Evolutionary conservation across 1,284 basidiomycete genomes (phyloP), one percentile per base, ranked within the genome.

Genomic region (Violaceomyces palustris): DNA sequence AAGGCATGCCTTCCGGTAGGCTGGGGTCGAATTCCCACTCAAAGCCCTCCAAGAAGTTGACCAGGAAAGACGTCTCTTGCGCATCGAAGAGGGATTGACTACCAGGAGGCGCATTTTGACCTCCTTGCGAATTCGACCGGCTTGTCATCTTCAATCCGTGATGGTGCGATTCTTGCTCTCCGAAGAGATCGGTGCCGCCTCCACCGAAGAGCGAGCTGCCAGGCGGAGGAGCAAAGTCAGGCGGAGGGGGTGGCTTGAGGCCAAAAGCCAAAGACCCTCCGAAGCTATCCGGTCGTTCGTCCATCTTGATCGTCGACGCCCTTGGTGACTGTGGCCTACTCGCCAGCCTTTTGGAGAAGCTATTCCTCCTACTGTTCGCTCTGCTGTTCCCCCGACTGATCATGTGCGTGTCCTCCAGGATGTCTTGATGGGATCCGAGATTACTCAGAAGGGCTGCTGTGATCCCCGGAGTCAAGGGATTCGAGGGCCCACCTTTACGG

Each of bases 1-100:
- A 61, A 1, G 66, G 66, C 61, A 69, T 55, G 11, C 61, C 58
- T 21, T 63, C 56, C 3, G 66, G 66, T 9, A 69, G 38, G 10
- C 45, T 49, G 1, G 66, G 66, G 29, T 69, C 61, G 44, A 69
- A 69, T 31, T 69, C 62, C 57, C 60, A 67, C 30, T 69, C 62
- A 29, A 69, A 67, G 8, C 64, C 58, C 36, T 59, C 54, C 22
- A 69, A 37, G 45, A 69, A 69, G 44, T 51, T 62, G 39, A 58
- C 48, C 5, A 69, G 39, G 18, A 69, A 44, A 15, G 45, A 50
- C 39, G 56, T 48, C 27, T 69, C 66, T 29, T 47, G 57, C 6
- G 64, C 50, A 28, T 69, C 61, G 26, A 69, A 69, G 8, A 69
- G 49, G n/a, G n/a, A n/a, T n/a, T n/a, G n/a, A n/a, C n/a, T n/a